Percentiles rank a stretch among this genome's conserved stretches.
Evolutionary conservation across 306 rosid species (phyloP).

Genomic region (Castanopsis chinensis): DNA sequence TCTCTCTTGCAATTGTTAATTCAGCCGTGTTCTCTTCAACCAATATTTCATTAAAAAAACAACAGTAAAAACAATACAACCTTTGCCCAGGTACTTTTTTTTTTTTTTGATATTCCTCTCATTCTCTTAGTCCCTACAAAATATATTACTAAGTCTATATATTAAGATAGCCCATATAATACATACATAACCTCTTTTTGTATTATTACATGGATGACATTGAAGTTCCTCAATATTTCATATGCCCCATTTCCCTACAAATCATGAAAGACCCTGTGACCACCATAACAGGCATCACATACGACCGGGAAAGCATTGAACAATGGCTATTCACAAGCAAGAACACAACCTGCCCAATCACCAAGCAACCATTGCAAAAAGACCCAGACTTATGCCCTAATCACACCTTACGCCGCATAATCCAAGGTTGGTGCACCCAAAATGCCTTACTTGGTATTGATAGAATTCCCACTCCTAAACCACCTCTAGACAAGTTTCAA

Average conservation of each 20-base stretch:
- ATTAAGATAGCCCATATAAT: not conserved
- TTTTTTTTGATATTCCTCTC: not conserved
- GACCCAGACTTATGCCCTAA: conserved; percentile 61
- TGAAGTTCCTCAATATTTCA: conserved; percentile 65
- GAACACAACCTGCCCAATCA: conserved; percentile 56
- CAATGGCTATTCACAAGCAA: conserved; percentile 52
- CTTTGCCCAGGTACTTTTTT: not conserved
- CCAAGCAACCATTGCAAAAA: conserved; percentile 44
- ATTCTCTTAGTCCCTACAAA: not conserved
- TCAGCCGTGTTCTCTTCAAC: no score
- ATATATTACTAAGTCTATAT: no score
- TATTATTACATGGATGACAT: conserved; percentile 52
- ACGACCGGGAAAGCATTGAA: conserved; percentile 71
- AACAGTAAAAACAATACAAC: no score
- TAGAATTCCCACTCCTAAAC: conserved; percentile 63
- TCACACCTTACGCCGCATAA: conserved; percentile 61
- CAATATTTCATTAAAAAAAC: no score
- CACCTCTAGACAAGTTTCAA: conserved; percentile 40
- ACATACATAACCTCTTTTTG: no score
- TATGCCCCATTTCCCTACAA: conserved; percentile 71
- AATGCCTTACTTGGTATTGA: conserved; percentile 41
- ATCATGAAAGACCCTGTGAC: conserved; percentile 84
- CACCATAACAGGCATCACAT: conserved; percentile 69
- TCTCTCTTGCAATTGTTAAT: no score
- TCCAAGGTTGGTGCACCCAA: conserved; percentile 72